A percentile compares a stretch with the other conserved stretches of the same genome.
Conservation (phyloP, 306 rosid genomes). For the Carpinus fangiana region DNA sequence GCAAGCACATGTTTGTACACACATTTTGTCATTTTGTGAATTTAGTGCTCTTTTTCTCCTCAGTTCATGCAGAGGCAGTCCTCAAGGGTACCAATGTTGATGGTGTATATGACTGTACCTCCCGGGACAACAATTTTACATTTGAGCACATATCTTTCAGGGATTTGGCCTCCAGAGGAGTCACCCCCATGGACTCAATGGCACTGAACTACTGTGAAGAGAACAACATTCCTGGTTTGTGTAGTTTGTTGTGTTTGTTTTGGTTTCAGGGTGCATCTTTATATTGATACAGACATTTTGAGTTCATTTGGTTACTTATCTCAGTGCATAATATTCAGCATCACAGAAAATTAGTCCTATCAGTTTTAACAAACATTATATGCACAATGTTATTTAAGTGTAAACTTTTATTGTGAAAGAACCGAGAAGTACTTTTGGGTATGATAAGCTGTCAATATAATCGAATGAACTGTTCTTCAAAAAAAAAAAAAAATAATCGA, state of each 20-base stretch:
- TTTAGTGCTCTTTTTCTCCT: conserved; percentile 5
- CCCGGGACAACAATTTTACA: conserved; percentile 49
- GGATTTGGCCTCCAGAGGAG: conserved; percentile 56
- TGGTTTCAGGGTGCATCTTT: not conserved
- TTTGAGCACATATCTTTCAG: conserved; percentile 60
- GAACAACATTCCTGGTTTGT: conserved; percentile 69
- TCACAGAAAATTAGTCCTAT: not conserved
- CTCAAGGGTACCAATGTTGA: conserved; percentile 62
- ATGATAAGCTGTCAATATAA: not conserved
- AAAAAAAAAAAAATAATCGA: no score
- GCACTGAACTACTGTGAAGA: conserved; percentile 64
- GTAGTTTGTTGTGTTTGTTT: conserved; percentile 4
- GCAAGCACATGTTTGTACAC: not conserved
- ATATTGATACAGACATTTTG: not conserved
- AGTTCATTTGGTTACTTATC: not conserved
- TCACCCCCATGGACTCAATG: conserved; percentile 48
- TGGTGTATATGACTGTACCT: conserved; percentile 54
- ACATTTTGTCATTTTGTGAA: conserved; percentile 14
- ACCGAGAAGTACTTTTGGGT: conserved; percentile 21
- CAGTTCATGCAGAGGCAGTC: conserved; percentile 63
- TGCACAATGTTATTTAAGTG: not conserved
- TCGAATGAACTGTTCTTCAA: not conserved
- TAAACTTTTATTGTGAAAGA: not conserved
- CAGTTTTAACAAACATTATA: not conserved
- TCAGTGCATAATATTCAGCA: not conserved